Evolutionary conservation across 2,329 filamentous ascomycete species (phyloP), one percentile per base, ranked within the genome.

Genomic region (Paecilomyces formosus): DNA sequence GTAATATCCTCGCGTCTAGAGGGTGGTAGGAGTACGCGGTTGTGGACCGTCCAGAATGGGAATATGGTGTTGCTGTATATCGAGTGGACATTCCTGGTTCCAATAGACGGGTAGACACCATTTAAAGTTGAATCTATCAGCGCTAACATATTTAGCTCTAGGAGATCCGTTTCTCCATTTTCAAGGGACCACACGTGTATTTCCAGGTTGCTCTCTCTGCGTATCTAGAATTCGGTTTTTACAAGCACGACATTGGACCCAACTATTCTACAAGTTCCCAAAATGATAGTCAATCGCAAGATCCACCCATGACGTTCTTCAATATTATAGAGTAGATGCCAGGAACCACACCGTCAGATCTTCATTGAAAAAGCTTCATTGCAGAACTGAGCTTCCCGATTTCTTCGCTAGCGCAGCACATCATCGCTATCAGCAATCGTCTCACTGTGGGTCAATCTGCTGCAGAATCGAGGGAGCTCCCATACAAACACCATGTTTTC

Each of bases 351-450:
- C 13, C 6, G 13, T 52, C 50, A 52, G 50, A 28, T 45, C 21
- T 28, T 52, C 50, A 13, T 13, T 8, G 15, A 28, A 24, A 52
- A 13, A 26, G 50, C 50, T 26, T 52, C 22, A 52, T 26, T 7
- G 13, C n/a, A 18, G 6, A 13, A 52, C 21, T 55, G 30, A 61
- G 49, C 52, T 13, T 21, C 31, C 8, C 11, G 30, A 31, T 6
- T 12, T 31, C 30, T 3, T 35, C 30, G 13, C 35, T 53, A 52
- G 22, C 12, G 50, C 24, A 60, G 58, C 60, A 62, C 60, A 58
- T 57, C 60, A 62, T 62, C 49, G 52, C 31, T 28, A 58, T 52
- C 18, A 3, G 31, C 24, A 21, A 62, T 62, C 57, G 50, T 60
- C 58, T 57, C 60, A 62, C 54, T 55, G 55, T 39, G 58, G 60